phyloP scores from a whole-genome alignment of 2,329 filamentous ascomycete genomes.

The Thielaviopsis cerberus region DNA sequence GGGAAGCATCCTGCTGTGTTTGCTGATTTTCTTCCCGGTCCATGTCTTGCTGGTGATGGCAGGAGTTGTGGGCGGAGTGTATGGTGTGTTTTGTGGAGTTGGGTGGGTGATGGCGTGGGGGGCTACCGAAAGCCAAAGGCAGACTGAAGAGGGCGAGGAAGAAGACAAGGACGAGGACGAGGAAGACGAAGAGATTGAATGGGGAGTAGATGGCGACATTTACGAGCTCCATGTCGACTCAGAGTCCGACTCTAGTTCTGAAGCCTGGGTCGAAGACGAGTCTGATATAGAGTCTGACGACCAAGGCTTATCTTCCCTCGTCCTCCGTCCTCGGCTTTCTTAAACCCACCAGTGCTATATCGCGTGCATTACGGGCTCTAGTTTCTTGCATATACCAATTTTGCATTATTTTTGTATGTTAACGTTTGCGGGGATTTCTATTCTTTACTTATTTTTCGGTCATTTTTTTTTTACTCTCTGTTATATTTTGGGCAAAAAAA shows the following conservation, averaged over 20 bases:
- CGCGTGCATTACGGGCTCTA: too few species aligned
- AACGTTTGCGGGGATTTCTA: too few species aligned
- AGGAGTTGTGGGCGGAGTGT: not conserved
- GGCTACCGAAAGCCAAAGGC: not conserved
- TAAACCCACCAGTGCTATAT: too few species aligned
- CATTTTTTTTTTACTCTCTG: too few species aligned
- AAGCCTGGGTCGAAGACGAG: not conserved
- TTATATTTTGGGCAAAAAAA: too few species aligned
- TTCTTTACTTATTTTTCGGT: too few species aligned
- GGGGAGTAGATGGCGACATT: constrained; percentile 16
- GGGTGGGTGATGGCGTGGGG: not conserved
- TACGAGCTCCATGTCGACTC: constrained; percentile 12
- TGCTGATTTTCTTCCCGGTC: constrained; percentile 8
- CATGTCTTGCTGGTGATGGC: constrained; percentile 4
- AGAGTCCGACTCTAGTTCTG: not conserved
- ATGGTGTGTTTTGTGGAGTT: not conserved
- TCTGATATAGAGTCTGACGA: too few species aligned
- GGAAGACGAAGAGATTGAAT: constrained; percentile 19
- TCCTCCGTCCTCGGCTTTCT: not conserved
- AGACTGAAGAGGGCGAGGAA: constrained; percentile 19
- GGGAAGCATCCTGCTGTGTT: constrained; percentile 2
- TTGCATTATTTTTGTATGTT: too few species aligned
- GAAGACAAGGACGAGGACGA: constrained; percentile 17
- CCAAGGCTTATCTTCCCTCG: not conserved
- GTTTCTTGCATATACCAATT: too few species aligned